phyloP scores from a whole-genome alignment of 495 filamentous ascomycete genomes.

The Penicillium argentinense region DNA sequence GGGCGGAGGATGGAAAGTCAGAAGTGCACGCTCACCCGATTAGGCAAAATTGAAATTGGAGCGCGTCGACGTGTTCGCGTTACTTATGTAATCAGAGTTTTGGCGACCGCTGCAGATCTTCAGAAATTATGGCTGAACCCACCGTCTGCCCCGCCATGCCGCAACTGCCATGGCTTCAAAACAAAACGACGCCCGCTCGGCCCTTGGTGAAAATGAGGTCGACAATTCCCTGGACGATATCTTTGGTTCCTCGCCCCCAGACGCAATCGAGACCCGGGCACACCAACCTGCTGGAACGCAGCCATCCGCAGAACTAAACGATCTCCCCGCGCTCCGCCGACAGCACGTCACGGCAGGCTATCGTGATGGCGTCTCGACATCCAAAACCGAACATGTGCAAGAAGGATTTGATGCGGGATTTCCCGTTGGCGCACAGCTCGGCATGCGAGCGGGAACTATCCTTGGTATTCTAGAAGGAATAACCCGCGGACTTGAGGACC shows the following conservation, averaged over 20 bases:
- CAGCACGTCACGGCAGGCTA: constrained; percentile 87
- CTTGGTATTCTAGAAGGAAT: constrained; percentile 73
- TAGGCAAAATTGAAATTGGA: constrained; percentile 44
- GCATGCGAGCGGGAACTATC: constrained; percentile 66
- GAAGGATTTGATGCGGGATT: constrained; percentile 89
- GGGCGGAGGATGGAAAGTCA: constrained; percentile 6
- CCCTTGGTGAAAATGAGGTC: too few relatives aligned
- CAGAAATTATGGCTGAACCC: too few relatives aligned
- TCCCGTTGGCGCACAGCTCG: constrained; percentile 72
- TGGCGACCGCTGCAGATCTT: too few relatives aligned
- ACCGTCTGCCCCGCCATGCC: constrained; percentile 17
- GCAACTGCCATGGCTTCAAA: constrained; percentile 33
- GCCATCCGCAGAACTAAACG: constrained; percentile 50
- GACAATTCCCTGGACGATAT: constrained; percentile 48
- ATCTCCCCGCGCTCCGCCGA: constrained; percentile 70
- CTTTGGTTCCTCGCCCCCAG: constrained; percentile 46
- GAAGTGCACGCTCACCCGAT: constrained; percentile 31
- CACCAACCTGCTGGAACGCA: too few relatives aligned
- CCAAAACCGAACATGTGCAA: constrained; percentile 72
- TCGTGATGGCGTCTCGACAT: constrained; percentile 74
- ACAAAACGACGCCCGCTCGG: constrained; percentile 10
- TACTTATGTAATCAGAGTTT: background rate
- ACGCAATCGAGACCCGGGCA: background rate
- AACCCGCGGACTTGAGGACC: constrained; percentile 35
- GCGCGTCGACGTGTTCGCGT: constrained; percentile 17